phyloP scores from a whole-genome alignment of 139 green algal genomes.

The Auxenochlorella pyrenoidosa region DNA sequence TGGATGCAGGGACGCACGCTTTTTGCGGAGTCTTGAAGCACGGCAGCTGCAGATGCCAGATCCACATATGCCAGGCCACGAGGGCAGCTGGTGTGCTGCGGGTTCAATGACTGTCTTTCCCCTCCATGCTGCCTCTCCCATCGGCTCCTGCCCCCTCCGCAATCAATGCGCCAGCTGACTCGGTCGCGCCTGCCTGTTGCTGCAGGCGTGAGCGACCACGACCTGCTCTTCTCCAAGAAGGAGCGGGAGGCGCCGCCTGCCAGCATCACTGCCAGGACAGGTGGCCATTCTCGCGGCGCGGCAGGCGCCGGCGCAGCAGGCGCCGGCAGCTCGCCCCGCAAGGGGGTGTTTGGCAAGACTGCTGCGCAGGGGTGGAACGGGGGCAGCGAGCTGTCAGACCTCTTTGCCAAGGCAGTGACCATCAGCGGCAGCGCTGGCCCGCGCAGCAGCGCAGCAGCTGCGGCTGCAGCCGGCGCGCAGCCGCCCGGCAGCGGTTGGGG shows the following conservation, averaged over 20 bases:
- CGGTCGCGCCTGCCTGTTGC: not conserved
- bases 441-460: not conserved
- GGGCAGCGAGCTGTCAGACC: slow-evolving; percentile 25
- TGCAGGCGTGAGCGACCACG: slow-evolving; percentile 83
- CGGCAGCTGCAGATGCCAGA: not conserved
- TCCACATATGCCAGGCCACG: too few relatives aligned
- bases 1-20: not conserved
- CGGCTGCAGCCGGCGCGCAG: not conserved
- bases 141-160: not conserved
- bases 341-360: slow-evolving; percentile 16
- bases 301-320: not conserved
- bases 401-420: slow-evolving; percentile 22
- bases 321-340: not conserved
- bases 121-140: too few relatives aligned
- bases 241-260: slow-evolving; percentile 32
- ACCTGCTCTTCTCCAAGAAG: slow-evolving; percentile 80
- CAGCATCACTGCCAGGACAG: not conserved
- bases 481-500: not conserved
- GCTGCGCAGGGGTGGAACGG: slow-evolving; percentile 28
- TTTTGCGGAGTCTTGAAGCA: not conserved
- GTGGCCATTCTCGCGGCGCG: not conserved
- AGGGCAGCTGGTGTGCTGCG: too few relatives aligned
- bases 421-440: not conserved
- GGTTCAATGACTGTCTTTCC: too few relatives aligned
- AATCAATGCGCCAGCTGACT: not conserved